Evolutionary conservation across 2,329 filamentous ascomycete genomes (phyloP).

Genomic region (Verticillium albo-atrum): DNA sequence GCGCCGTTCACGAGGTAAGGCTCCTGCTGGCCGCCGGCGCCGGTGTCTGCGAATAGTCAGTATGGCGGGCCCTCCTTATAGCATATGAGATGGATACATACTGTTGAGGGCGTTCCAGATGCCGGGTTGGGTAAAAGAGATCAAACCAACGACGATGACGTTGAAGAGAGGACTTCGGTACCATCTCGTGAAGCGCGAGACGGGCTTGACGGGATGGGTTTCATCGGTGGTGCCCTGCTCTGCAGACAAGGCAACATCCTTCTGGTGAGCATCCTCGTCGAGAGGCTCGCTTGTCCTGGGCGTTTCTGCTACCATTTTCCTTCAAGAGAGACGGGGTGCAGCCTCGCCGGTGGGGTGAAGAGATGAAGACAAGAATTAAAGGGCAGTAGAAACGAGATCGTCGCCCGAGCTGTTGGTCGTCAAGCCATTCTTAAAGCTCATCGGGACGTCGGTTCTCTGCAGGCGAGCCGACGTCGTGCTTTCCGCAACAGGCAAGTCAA

Average conservation of each 20-base stretch:
- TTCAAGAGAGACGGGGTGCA: neutral
- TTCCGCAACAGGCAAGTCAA: neutral
- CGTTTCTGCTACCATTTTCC: neutral
- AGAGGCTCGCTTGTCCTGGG: neutral
- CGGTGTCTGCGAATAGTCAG: slow-evolving; percentile 23
- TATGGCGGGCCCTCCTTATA: neutral
- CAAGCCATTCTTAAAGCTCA: neutral
- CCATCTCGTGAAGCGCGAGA: slow-evolving; percentile 25
- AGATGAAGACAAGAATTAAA: neutral
- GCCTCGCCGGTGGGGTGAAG: neutral
- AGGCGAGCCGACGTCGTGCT: neutral
- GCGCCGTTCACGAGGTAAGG: slow-evolving; percentile 66
- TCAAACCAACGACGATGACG: slow-evolving; percentile 37
- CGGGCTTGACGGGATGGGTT: slow-evolving; percentile 12
- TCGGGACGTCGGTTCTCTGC: neutral
- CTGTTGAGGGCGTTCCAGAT: slow-evolving; percentile 43
- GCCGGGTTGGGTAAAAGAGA: slow-evolving; percentile 39
- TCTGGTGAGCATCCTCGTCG: neutral
- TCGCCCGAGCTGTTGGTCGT: neutral
- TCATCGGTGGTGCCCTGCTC: neutral
- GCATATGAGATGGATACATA: slow-evolving; percentile 4
- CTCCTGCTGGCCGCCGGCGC: slow-evolving; percentile 61
- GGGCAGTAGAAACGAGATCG: neutral
- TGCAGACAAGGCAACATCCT: neutral
- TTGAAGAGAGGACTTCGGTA: slow-evolving; percentile 43